A percentile compares a stretch with the other conserved stretches of the same genome.
Evolutionary conservation across 1,139 yeast species (phyloP).

Genomic region (Yamadazyma triangularis): DNA sequence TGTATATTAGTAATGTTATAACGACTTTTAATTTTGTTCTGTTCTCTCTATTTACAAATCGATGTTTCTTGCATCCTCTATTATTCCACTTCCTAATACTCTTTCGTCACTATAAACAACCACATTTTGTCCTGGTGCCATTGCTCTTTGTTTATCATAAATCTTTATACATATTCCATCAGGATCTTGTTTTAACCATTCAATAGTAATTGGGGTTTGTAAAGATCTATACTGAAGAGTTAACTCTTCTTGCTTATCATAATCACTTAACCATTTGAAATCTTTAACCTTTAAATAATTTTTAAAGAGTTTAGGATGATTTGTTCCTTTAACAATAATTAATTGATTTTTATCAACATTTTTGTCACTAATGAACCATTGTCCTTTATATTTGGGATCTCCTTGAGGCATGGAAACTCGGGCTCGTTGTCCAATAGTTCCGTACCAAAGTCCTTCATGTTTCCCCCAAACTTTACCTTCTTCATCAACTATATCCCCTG

Average conservation of each 20-base stretch:
- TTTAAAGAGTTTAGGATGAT: constrained; percentile 55
- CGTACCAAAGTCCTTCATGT: constrained; percentile 89
- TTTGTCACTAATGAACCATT: constrained; percentile 85
- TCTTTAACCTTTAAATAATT: constrained; percentile 35
- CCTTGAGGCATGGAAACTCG: constrained; percentile 52
- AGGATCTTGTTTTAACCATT: constrained; percentile 9
- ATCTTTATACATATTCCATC: constrained; percentile 29
- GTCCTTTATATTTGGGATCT: constrained; percentile 62
- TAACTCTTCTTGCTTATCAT: constrained; percentile 19
- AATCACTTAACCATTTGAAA: constrained; percentile 37
- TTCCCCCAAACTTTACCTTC: constrained; percentile 75
- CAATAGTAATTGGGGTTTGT: constrained; percentile 46
- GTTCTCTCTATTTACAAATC: constrained; percentile 4
- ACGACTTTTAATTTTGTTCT: background rate
- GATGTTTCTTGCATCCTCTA: constrained; percentile 12
- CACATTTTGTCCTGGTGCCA: constrained; percentile 87
- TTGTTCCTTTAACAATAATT: constrained; percentile 72
- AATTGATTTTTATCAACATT: constrained; percentile 59
- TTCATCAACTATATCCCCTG: constrained; percentile 73
- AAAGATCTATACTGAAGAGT: constrained; percentile 66
- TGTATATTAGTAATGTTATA: constrained; percentile 5
- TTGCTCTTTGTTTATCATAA: constrained; percentile 52
- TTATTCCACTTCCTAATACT: constrained; percentile 74
- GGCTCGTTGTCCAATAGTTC: constrained; percentile 81
- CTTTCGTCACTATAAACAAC: constrained; percentile 65